Evolutionary conservation across 2,329 filamentous ascomycete species (phyloP).

Genomic region (Zalaria sp.): DNA sequence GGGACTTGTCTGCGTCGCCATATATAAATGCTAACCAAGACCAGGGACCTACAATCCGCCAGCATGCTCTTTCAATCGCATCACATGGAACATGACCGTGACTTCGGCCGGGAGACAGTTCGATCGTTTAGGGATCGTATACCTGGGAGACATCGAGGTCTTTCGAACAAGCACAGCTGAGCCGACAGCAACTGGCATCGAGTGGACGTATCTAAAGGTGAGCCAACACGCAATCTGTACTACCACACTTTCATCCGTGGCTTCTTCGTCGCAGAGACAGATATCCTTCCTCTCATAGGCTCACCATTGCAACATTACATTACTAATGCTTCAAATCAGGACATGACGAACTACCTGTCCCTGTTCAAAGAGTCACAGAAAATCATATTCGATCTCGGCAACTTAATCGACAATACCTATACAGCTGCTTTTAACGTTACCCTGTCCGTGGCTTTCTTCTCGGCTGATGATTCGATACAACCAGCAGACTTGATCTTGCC

Average conservation of each 20-base stretch:
- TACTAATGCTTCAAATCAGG: slow-evolving; percentile 18
- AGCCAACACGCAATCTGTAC: neutral
- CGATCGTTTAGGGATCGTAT: slow-evolving; percentile 64
- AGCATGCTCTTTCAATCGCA: slow-evolving; percentile 55
- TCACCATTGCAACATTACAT: no score
- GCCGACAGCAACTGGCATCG: slow-evolving; percentile 55
- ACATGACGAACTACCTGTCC: slow-evolving; percentile 57
- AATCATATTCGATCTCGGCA: slow-evolving; percentile 68
- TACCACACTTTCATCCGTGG: neutral
- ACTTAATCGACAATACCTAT: slow-evolving; percentile 55
- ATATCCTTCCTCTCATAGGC: no score
- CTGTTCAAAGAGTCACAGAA: slow-evolving; percentile 58
- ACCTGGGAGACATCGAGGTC: slow-evolving; percentile 63
- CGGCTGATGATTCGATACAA: slow-evolving; percentile 24
- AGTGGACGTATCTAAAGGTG: slow-evolving; percentile 58
- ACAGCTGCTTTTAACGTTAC: slow-evolving; percentile 63
- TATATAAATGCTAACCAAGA: neutral
- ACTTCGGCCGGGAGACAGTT: slow-evolving; percentile 58
- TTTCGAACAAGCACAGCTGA: slow-evolving; percentile 75
- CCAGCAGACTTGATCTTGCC: slow-evolving; percentile 54
- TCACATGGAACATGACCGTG: slow-evolving; percentile 64
- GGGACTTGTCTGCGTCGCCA: neutral
- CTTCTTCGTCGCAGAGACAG: no score
- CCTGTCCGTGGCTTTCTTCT: slow-evolving; percentile 60
- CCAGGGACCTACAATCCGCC: slow-evolving; percentile 53